Conservation (phyloP, 441 rosid genomes). For the Melastoma candidum region DNA sequence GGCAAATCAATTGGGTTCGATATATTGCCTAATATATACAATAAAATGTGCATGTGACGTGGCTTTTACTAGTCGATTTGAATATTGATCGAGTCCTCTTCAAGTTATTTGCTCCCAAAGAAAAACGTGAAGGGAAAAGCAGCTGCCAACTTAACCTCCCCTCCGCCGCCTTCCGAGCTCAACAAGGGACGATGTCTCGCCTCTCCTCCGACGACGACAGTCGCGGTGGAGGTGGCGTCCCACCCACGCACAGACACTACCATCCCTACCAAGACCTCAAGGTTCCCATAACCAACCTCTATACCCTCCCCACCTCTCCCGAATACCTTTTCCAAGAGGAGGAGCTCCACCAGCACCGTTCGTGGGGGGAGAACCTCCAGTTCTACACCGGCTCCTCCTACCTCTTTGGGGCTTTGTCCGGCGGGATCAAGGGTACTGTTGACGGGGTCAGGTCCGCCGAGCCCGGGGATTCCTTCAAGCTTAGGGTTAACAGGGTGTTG, state of each 20-base stretch:
- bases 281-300: slow-evolving; percentile 34
- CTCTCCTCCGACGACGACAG: too few relatives aligned
- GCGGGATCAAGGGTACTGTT: slow-evolving; percentile 34
- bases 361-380: slow-evolving; percentile 53
- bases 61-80: too few relatives aligned
- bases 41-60: too few relatives aligned
- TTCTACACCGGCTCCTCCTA: slow-evolving; percentile 51
- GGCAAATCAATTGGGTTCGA: too few relatives aligned
- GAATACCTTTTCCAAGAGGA: slow-evolving; percentile 53
- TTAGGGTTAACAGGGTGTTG: slow-evolving; percentile 37
- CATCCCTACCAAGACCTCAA: slow-evolving; percentile 47
- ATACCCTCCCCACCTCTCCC: slow-evolving; percentile 51
- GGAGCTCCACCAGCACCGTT: slow-evolving; percentile 30
- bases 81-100: too few relatives aligned
- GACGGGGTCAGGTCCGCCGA: slow-evolving; percentile 39
- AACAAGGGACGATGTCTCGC: too few relatives aligned
- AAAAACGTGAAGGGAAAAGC: too few relatives aligned
- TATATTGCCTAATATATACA: too few relatives aligned
- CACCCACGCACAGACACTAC: slow-evolving; percentile 18
- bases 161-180: too few relatives aligned
- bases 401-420: slow-evolving; percentile 35
- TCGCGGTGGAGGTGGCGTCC: too few relatives aligned
- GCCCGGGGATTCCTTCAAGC: slow-evolving; percentile 41
- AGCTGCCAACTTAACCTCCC: too few relatives aligned
- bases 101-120: too few relatives aligned